Conservation (phyloP, 371 early-diverging fungal species). For the Phascolomyces articulosus region DNA sequence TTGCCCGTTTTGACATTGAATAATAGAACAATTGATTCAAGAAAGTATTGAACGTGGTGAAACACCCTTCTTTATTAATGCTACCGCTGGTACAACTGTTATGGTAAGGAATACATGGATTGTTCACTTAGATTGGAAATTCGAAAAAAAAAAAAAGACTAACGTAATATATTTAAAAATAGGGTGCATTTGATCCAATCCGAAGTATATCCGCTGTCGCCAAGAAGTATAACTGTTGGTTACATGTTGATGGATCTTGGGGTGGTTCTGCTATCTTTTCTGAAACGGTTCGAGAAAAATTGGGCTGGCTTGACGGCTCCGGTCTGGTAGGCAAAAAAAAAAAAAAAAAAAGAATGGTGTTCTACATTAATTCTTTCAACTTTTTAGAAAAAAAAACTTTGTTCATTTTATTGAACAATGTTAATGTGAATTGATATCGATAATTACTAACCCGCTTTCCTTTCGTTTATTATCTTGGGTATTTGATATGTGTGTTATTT, state of each 20-base stretch:
- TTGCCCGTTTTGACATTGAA: too few species aligned
- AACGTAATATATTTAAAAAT: background rate
- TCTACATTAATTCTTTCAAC: too few species aligned
- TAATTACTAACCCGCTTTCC: background rate
- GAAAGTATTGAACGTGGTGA: slow-evolving; percentile 40
- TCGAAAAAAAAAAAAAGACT: background rate
- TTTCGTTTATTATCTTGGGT: background rate
- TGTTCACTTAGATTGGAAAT: background rate
- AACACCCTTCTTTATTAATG: slow-evolving; percentile 83
- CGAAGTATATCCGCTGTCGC: slow-evolving; percentile 60
- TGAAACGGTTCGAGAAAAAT: slow-evolving; percentile 32
- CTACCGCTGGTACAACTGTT: slow-evolving; percentile 90
- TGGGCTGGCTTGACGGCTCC: slow-evolving; percentile 56
- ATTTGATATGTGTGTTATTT: background rate
- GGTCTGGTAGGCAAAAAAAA: slow-evolving; percentile 37
- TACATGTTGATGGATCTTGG: slow-evolving; percentile 88
- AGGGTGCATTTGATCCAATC: slow-evolving; percentile 84
- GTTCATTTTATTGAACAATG: too few species aligned
- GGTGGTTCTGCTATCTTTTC: slow-evolving; percentile 81
- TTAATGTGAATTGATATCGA: background rate
- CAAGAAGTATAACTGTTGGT: slow-evolving; percentile 73
- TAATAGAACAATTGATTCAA: slow-evolving; percentile 52
- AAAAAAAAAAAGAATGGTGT: background rate
- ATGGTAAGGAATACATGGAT: slow-evolving; percentile 46
- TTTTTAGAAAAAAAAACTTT: background rate